These are phyloP conservation scores for Annulohypoxylon stygium DNA, from an alignment of 495 filamentous ascomycete genomes.

Conservation along the genomic window DNA sequence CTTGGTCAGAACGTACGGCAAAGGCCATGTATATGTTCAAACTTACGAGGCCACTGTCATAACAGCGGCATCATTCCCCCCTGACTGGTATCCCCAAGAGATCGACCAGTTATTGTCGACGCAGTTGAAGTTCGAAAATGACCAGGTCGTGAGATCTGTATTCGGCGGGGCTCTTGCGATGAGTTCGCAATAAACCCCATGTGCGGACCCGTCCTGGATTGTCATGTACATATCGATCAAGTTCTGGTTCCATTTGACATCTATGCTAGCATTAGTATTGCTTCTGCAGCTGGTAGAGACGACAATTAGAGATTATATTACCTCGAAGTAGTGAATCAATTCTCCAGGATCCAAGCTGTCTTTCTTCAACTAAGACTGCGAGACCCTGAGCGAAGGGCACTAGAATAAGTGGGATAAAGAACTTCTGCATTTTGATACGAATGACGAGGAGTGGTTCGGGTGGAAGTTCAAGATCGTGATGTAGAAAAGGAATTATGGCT, in stretches of 20 bases:
- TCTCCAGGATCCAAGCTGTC: background rate
- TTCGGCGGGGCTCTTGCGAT: background rate
- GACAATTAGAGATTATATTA: background rate
- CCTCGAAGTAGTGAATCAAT: background rate
- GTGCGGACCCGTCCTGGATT: background rate
- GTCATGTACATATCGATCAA: background rate
- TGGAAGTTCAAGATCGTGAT: background rate
- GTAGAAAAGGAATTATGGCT: background rate
- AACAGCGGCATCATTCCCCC: background rate
- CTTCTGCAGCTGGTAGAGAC: background rate
- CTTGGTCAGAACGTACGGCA: too few relatives aligned
- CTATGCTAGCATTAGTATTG: background rate
- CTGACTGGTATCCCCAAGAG: background rate
- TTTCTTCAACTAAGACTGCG: background rate
- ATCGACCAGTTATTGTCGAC: background rate
- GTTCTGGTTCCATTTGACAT: background rate
- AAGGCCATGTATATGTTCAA: background rate
- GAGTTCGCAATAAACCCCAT: background rate
- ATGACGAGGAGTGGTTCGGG: background rate
- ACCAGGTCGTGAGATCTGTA: background rate
- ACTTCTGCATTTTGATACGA: background rate
- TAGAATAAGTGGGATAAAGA: background rate
- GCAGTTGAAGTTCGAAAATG: background rate
- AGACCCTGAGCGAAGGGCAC: background rate
- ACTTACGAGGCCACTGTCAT: background rate